Evolutionary conservation across 768 basidiomycete genomes (phyloP), one percentile per base, ranked within the genome.

Genomic region (Leccinum subtestaceum): DNA sequence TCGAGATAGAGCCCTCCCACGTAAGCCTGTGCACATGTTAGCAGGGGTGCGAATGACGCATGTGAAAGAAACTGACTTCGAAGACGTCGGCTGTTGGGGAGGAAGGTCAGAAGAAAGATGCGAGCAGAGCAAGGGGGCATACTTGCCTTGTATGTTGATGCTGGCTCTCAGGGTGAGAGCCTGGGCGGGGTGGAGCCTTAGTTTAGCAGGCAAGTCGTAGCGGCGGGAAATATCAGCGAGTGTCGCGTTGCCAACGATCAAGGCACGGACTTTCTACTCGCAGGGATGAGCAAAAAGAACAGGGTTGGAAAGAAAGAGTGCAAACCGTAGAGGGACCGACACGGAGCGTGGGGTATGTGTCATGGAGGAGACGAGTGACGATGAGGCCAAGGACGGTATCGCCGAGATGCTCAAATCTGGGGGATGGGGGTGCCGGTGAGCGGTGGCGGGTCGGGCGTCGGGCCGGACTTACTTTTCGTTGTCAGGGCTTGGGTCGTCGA

Each of bases 361-460:
- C 80, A 49, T 81, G 71, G 69, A 93, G 75, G 36, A 92, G 77
- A 53, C 70, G 73, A 0, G 91, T 92, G 34, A 91, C 84, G 29
- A 84, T 74, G 21, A 92, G 72, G 23, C 83, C 82, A 1, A 93
- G 78, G 34, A 93, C 89, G 5, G 84, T 76, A 69, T 93, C 91
- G 0, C 91, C 91, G 3, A 91, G 73, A 71, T 91, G 87, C 68
- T 93, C 91, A 53, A 82, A 81, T 67, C 90, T 92, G 67, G 2
- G 21, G 23, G 0, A 2, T 29, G 31, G 32, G 36, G 15, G 36
- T 36, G 13, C 13, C 3, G 27, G 13, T 63, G 17, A 58, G 59
- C 2, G 1, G 11, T 4, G 10, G 5, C 5, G 36, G 34, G 15
- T 4, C 40, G 19, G 15, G 43, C 10, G n/a, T 13, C 47, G 15